Evolutionary conservation across 2,329 filamentous ascomycete genomes (phyloP).

Genomic region (Xylariaceae sp.): DNA sequence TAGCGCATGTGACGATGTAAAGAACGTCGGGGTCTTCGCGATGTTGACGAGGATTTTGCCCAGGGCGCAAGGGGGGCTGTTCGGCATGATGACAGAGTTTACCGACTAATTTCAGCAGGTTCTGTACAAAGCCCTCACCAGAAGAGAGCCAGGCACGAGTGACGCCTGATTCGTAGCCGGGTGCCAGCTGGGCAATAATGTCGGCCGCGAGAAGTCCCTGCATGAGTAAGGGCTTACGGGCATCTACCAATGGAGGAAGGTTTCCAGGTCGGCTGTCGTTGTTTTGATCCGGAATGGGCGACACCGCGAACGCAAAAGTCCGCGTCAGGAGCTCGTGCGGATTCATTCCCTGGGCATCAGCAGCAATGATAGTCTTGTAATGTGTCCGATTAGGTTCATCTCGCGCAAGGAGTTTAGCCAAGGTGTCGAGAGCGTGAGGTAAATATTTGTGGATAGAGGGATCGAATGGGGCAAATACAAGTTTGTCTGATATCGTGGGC

Average conservation of each 20-base stretch:
- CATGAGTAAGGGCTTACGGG: slow-evolving; percentile 83
- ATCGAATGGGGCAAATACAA: slow-evolving; percentile 79
- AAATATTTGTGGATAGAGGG: slow-evolving; percentile 81
- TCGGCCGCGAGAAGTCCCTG: slow-evolving; percentile 89
- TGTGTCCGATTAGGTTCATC: slow-evolving; percentile 89
- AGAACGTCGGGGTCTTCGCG: slow-evolving; percentile 50
- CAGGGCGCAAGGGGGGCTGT: slow-evolving; percentile 38
- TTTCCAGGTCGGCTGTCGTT: slow-evolving; percentile 53
- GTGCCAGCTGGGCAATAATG: slow-evolving; percentile 73
- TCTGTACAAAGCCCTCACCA: slow-evolving; percentile 78
- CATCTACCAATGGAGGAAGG: slow-evolving; percentile 67
- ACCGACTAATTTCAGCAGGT: slow-evolving; percentile 70
- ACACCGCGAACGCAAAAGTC: slow-evolving; percentile 81
- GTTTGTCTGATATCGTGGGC: slow-evolving; percentile 47
- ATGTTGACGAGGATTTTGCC: slow-evolving; percentile 29
- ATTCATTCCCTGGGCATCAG: slow-evolving; percentile 60
- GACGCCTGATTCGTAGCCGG: slow-evolving; percentile 66
- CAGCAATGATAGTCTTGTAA: slow-evolving; percentile 76
- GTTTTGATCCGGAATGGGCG: slow-evolving; percentile 69
- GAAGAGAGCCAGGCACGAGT: slow-evolving; percentile 79
- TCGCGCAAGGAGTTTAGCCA: slow-evolving; percentile 86
- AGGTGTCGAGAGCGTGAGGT: slow-evolving; percentile 80
- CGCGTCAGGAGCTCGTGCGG: slow-evolving; percentile 80
- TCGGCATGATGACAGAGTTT: slow-evolving; percentile 64
- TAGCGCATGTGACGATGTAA: slow-evolving; percentile 64